Evolutionary conservation across 2,329 filamentous ascomycete genomes (phyloP).

Genomic region (Xylaria sp.): DNA sequence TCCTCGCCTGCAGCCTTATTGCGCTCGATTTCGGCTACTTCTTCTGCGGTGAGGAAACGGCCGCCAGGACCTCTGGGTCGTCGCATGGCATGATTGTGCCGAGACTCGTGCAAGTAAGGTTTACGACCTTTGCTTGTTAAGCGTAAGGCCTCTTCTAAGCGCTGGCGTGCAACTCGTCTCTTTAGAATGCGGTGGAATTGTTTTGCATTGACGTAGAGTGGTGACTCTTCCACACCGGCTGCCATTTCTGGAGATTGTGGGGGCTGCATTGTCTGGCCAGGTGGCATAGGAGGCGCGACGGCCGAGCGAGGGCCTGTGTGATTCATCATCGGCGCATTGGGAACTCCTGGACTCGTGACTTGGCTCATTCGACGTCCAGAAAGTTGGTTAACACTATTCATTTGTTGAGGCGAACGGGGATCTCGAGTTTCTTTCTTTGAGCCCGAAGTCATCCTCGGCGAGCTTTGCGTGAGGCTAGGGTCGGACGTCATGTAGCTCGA

Average conservation of each 20-base stretch:
- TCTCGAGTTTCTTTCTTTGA: conserved; percentile 77
- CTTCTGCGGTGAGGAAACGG: conserved; percentile 94
- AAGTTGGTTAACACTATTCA: conserved; percentile 70
- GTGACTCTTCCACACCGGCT: conserved; percentile 82
- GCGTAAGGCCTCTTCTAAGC: conserved; percentile 89
- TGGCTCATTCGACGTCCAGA: conserved; percentile 77
- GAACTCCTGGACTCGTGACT: conserved; percentile 78
- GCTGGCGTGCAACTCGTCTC: conserved; percentile 89
- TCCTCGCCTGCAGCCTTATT: conserved; percentile 59
- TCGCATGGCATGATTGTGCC: conserved; percentile 98
- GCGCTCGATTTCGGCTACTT: conserved; percentile 89
- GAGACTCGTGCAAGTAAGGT: conserved; percentile 95
- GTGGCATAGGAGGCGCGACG: conserved; percentile 67
- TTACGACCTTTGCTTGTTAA: conserved; percentile 95
- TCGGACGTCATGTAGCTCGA: conserved; percentile 80
- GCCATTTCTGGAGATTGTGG: conserved; percentile 84
- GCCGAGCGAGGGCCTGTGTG: conserved; percentile 65
- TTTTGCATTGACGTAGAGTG: conserved; percentile 97
- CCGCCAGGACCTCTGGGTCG: conserved; percentile 92
- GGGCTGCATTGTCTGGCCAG: conserved; percentile 72
- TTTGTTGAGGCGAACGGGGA: conserved; percentile 80
- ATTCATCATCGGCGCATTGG: conserved; percentile 79
- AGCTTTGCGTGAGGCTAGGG: conserved; percentile 73
- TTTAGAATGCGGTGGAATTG: conserved; percentile 98
- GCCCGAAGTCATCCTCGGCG: conserved; percentile 76